Percentiles rank a stretch among this genome's conserved stretches.
phyloP scores from a whole-genome alignment of 73 alveolate genomes.

The Stentor roeselii region DNA sequence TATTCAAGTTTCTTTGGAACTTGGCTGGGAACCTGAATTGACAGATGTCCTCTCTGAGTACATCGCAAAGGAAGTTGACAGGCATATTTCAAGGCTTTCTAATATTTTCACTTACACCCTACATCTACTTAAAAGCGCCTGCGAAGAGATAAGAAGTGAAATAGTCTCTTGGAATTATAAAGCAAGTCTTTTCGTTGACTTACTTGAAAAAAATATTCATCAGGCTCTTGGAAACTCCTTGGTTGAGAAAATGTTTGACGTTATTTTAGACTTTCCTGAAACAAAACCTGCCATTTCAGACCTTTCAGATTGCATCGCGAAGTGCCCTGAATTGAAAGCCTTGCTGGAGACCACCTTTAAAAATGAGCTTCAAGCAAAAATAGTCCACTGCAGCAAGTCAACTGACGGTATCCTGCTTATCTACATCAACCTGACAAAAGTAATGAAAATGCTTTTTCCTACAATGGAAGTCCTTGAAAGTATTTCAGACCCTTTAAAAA shows the following conservation, averaged over 20 bases:
- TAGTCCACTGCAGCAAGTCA: slow-evolving; percentile 44
- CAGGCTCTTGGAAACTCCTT: slow-evolving; percentile 1
- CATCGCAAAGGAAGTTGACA: background rate
- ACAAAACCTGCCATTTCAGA: slow-evolving; percentile 42
- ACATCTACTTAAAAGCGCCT: background rate
- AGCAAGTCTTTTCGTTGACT: background rate
- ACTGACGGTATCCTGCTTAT: slow-evolving; percentile 78
- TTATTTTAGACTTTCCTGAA: slow-evolving; percentile 47
- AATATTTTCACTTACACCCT: background rate
- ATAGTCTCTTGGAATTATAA: background rate
- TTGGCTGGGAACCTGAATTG: background rate
- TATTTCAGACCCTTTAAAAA: slow-evolving; percentile 80
- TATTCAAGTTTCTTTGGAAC: background rate
- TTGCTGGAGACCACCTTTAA: slow-evolving; percentile 58
- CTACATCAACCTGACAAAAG: slow-evolving; percentile 78
- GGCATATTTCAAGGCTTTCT: background rate
- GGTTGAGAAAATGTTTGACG: slow-evolving; percentile 41
- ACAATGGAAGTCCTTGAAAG: slow-evolving; percentile 65
- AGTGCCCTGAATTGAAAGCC: slow-evolving; percentile 39
- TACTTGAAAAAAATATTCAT: background rate
- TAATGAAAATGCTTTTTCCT: slow-evolving; percentile 73
- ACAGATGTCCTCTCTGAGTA: background rate
- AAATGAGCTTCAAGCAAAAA: slow-evolving; percentile 67
- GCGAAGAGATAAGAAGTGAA: background rate
- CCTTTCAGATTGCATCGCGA: slow-evolving; percentile 42